Base-by-base conservation (phyloP, 768 basidiomycete species). In the Auricularia auricula-judae region DNA sequence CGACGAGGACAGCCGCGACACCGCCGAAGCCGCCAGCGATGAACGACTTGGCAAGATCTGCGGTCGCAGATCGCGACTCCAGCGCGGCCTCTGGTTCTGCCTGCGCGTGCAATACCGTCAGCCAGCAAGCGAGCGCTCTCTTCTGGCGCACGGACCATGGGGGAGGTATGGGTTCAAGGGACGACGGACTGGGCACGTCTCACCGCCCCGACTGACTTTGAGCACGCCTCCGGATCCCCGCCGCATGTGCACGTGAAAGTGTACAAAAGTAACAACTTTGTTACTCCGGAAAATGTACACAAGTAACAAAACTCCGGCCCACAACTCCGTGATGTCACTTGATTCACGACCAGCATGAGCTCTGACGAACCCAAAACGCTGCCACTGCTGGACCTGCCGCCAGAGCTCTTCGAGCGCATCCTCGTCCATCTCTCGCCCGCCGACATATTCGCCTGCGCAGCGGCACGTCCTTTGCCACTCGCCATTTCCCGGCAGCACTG, bases 1-100 rank as follows among this genome's bases (percentile, higher is more conserved):
- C 94, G 66, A 97, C 94, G 33, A 96, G 81, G 14, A 97, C 95
- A 36, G 89, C 90, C 67, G 84, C 80, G 63, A 87, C 79, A 68
- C 97, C 97, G 66, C 97, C 97, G 69, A 91, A 88, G 44, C 97
- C 97, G 68, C 97, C 97, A 36, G 93, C 85, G 63, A 96, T 80
- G 77, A 99, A 98, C 3, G 93, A 85, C 76, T 97, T 98, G 67
- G 82, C 69, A 35, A 79, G 78, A 67, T 77, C 79, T 3, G 68
- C 67, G 11, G 77, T 68, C 42, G 73, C 72, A n/a, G 76, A 69
- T 35, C 29, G 11, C 21, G 56, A 59, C 34, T n/a, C 56, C 8
- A 34, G 8, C 4, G 56, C 11, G 11, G 11, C 23, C 34, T 59
- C 56, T 7, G 56, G 29, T 35, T 59, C 56, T 8, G 56, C 56